Conservation (phyloP, 257 asterid species). For the Prunella vulgaris region DNA sequence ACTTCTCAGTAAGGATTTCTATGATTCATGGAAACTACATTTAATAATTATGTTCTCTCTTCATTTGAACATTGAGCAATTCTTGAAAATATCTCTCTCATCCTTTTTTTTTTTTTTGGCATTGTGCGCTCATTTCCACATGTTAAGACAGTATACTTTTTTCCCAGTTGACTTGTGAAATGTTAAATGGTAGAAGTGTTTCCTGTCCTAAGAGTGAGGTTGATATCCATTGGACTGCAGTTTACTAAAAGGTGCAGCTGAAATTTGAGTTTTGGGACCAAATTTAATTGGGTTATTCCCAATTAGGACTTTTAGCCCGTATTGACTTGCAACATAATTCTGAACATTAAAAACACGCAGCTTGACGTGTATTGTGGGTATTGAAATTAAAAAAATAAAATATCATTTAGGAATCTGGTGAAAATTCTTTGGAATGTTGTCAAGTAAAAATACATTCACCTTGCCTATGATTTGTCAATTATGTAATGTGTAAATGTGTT, state of each 20-base stretch:
- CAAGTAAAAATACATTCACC: too few relatives aligned
- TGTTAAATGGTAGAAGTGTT: not conserved
- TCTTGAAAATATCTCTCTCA: not conserved
- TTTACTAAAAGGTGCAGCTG: too few relatives aligned
- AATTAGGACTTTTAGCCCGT: not conserved
- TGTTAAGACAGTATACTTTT: not conserved
- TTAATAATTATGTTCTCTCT: not conserved
- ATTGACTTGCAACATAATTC: not conserved
- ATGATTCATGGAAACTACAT: constrained; percentile 2
- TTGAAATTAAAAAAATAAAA: not conserved
- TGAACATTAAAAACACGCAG: not conserved
- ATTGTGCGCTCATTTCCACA: not conserved
- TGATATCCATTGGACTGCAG: not conserved
- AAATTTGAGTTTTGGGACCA: too few relatives aligned
- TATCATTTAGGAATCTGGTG: not conserved
- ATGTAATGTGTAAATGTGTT: not conserved
- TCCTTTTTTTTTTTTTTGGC: too few relatives aligned
- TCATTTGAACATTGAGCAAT: not conserved
- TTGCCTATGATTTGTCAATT: not conserved
- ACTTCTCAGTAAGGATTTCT: not conserved
- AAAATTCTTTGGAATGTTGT: not conserved
- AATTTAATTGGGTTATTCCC: not conserved
- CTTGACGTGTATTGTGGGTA: not conserved
- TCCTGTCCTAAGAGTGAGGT: not conserved
- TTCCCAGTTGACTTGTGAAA: constrained; percentile 16